Base-by-base conservation (phyloP, 2,329 filamentous ascomycete species). In the Penicillium concentricum region DNA sequence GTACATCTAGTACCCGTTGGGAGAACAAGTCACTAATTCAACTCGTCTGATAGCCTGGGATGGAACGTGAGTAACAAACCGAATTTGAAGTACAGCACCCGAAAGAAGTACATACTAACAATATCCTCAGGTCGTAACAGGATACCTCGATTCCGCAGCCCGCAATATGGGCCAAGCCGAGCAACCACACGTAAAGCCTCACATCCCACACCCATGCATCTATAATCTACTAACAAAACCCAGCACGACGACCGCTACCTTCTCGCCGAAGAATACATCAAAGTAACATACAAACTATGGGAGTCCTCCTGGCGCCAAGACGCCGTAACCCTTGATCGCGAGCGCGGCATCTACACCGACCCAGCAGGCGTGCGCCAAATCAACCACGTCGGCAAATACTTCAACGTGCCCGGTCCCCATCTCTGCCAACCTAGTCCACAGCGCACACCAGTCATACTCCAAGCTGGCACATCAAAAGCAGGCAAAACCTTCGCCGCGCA, bases 231-330 rank as follows among this genome's bases (percentile, higher is more conserved):
- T 51, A 47, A 56, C 32, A 26, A 16, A 46, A 0, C 43, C 0
- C 43, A 81, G 75, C 88, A 90, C 65, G 87, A 89, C 60, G 85
- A 86, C 61, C 79, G 86, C 54, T 90, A 90, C 62, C 79, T 76
- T 7, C 80, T 84, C 32, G 87, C 81, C 20, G 86, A 85, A 65
- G 88, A 85, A 72, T 90, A 85, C 70, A 76, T 86, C 68, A 75
- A 81, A 58, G 84, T 87, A 26, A 80, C 85, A 63, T 84, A 88
- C 73, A 89, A 89, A 66, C 81, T 90, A 2, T 82, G 85, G 70
- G 82, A 89, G 64, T 85, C 82, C 0, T 88, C 85, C 0, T 89
- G 87, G 85, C 78, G 85, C 35, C 81, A 85, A 52, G 85, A 88
- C 65, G 87, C 87, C 0, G 84, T 90, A 1, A 78, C 83, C 26